Base-by-base conservation (phyloP, 164 flowering plant species). In the Aristolochia contorta region DNA sequence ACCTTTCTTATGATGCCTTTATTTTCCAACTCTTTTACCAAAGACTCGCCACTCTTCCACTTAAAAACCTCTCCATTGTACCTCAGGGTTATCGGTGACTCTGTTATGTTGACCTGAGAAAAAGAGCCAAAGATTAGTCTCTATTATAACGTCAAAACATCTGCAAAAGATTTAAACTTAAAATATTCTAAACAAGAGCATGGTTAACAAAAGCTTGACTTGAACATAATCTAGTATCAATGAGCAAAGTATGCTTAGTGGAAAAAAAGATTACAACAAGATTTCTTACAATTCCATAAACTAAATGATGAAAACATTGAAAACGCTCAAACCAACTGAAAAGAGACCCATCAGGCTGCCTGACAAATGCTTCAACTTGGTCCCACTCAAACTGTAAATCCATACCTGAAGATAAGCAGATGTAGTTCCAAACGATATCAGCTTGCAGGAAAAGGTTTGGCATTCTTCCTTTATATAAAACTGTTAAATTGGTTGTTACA, bases 321-420 rank as follows among this genome's bases (percentile, higher is more conserved):
- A 73, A 86, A 52, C 98, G 87, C 73, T 93, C 98, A 65, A 79
- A 79, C 98, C 98, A 93, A 71, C 89, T 93, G 72, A 93, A 93
- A 73, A 93, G 74, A 16, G 94, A 82, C 41, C 92, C 96, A 80
- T 90, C 94, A 54, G 96, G 85, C 71, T 82, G 97, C 59, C 82
- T 76, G 23, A 79, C 81, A 74, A 89, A 93, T 61, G 97, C 97
- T 14, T 79, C 86, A 61, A 73, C 76, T 65, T 90, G 87, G 54
- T 87, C 96, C 96, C 82, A 86, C 20, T 85, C 89, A 80, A 93
- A 89, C 56, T 67, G 86, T 59, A 93, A 71, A 61, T 93, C 98
- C 85, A 93, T 78, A 66, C 98, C 98, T 93, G 80, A 58, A 63
- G 71, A 51, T 43, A 37, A 59, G 37, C 21, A 43, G 22, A 53